Evolutionary conservation across 2,329 filamentous ascomycete species (phyloP), one percentile per base, ranked within the genome.

Genomic region (Amylocarpus encephaloides): DNA sequence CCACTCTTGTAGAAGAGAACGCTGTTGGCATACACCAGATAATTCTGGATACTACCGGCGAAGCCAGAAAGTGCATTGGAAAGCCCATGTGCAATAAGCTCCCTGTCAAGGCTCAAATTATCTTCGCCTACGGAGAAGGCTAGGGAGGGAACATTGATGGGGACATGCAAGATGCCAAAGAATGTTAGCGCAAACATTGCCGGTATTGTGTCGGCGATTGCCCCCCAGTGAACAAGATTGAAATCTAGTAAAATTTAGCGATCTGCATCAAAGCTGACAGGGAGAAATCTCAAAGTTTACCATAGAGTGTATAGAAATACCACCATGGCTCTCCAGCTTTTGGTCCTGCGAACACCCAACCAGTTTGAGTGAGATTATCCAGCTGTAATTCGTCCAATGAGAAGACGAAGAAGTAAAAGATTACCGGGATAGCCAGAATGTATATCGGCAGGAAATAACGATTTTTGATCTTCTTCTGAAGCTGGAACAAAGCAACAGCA

Each of bases 181-280:
- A 98, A 98, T 0, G 93, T 97, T 53, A 98, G 72, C 0, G 93
- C 93, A 62, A 98, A 83, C 88, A 98, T 97, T 29, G 93, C 91
- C 1, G 93, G 93, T 29, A 96, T 77, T 1, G 86, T 91, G 62
- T 90, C 83, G n/a, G 76, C 71, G 43, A 98, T 78, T 2, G 92
- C 93, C 40, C 78, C 76, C 86, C 88, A 95, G 59, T 91, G 80
- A 2, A 97, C 86, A 19, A 85, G 75, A 43, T 83, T 75, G 62
- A 95, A 88, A 63, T 93, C 88, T 93, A 16, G 16, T 16, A 29
- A 6, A 3, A 12, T 22, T 49, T 15, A 49, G 47, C 32, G 6
- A 35, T 7, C 11, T 30, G 13, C 22, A 2, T n/a, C 13, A 18
- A 38, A 54, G 34, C 26, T 7, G 16, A 5, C 48, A 64, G 49